phyloP scores from a whole-genome alignment of 2,329 filamentous ascomycete species.

The Stemphylium vesicarium region DNA sequence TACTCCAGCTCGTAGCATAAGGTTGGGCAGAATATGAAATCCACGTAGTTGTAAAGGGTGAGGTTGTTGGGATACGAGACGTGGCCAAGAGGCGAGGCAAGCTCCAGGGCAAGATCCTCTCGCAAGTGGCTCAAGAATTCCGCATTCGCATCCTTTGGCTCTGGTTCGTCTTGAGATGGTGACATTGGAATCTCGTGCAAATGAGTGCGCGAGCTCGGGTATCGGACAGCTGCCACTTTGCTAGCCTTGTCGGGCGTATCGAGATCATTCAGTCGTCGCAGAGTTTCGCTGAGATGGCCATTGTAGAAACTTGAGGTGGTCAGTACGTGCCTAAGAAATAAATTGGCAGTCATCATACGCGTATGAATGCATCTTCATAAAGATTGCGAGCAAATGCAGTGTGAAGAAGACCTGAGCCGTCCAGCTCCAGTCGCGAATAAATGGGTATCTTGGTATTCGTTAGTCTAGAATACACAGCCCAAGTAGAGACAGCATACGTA shows the following conservation, averaged over 20 bases:
- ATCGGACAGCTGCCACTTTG: slow-evolving; percentile 74
- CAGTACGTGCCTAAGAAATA: neutral
- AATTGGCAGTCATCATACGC: slow-evolving; percentile 52
- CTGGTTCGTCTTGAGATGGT: slow-evolving; percentile 48
- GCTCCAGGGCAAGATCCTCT: slow-evolving; percentile 85
- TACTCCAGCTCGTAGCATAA: slow-evolving; percentile 98
- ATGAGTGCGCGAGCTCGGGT: slow-evolving; percentile 63
- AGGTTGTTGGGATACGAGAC: slow-evolving; percentile 91
- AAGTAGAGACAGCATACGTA: slow-evolving; percentile 51
- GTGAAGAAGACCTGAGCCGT: slow-evolving; percentile 95
- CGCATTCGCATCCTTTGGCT: slow-evolving; percentile 49
- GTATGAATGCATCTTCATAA: slow-evolving; percentile 99
- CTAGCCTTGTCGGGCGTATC: slow-evolving; percentile 77
- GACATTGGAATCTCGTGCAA: slow-evolving; percentile 58
- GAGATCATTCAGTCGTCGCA: slow-evolving; percentile 78
- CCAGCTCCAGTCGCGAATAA: slow-evolving; percentile 90
- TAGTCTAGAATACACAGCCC: slow-evolving; percentile 3
- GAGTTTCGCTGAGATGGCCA: slow-evolving; percentile 87
- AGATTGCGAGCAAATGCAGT: slow-evolving; percentile 84
- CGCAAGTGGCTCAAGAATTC: slow-evolving; percentile 69
- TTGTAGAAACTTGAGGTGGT: slow-evolving; percentile 78
- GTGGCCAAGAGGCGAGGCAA: slow-evolving; percentile 88
- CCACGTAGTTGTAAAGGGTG: slow-evolving; percentile 78
- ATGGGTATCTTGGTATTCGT: slow-evolving; percentile 67
- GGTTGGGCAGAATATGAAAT: slow-evolving; percentile 91